phyloP scores from a whole-genome alignment of 2,329 filamentous ascomycete species.

The Epichloe amarillans region DNA sequence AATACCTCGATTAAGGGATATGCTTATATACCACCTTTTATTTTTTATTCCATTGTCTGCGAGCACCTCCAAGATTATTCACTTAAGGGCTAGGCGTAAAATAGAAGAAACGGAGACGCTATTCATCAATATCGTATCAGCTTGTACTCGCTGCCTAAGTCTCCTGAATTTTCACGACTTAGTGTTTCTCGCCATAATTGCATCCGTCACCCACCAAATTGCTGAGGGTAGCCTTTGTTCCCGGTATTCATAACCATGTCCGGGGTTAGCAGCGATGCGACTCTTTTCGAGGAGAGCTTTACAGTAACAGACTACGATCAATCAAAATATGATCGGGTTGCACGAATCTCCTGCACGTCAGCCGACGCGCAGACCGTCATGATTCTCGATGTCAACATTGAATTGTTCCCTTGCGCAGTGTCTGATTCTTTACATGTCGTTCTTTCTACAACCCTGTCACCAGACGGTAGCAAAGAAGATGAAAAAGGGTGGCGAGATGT shows the following conservation, averaged over 20 bases:
- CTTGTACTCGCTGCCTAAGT: not conserved
- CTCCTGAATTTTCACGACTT: not conserved
- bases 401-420: conserved; percentile 66
- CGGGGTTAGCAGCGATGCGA: conserved; percentile 59
- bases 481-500: conserved; percentile 72
- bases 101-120: not conserved
- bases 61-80: not conserved
- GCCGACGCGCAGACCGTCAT: conserved; percentile 62
- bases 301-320: conserved; percentile 65
- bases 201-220: not conserved
- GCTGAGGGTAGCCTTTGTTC: not conserved
- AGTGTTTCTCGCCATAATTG: not conserved
- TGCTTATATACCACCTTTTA: conserved; percentile 3
- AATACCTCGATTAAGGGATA: conserved; percentile 14
- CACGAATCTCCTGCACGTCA: conserved; percentile 67
- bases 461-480: conserved; percentile 74
- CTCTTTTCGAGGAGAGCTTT: conserved; percentile 91
- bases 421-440: conserved; percentile 71
- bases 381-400: conserved; percentile 84
- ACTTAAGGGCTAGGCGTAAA: not conserved
- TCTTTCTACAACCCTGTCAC: conserved; percentile 69
- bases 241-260: conserved; percentile 6
- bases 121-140: not conserved
- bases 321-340: conserved; percentile 89
- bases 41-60: not conserved